Base-by-base conservation (phyloP, 192 early-diverging fungal species). In the Coemansia sp. region DNA sequence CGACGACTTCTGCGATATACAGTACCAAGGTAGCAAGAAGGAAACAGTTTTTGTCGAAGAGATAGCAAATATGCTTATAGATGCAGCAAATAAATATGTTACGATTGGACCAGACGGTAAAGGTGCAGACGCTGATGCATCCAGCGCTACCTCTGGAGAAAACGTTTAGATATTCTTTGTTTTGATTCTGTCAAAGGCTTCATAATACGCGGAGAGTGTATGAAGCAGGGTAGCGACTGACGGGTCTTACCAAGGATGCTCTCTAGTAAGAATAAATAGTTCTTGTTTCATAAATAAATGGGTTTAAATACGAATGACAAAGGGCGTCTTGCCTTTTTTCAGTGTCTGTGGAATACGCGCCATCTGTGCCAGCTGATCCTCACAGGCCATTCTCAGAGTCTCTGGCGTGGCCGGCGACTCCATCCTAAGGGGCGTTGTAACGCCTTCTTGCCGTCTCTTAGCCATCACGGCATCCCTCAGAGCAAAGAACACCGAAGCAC, bases 331-430 rank as follows among this genome's bases (percentile, higher is more conserved):
- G 35, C 81, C 81, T 8, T 73, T 60, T 41, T 70, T 72, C 50
- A 63, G 64, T 10, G 34, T 62, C 6, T 35, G n/a, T 0, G 81
- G 73, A 16, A 79, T 76, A 7, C 70, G 29, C 4, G 70, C 68
- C 51, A 68, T 19, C 24, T 81, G 73, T 2, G 81, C 83, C 63
- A 94, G 73, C 27, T 83, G 70, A 63, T 94, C 94, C 14, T 74
- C 85, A 67, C 92, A 93, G 3, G 89, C 85, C 70, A 89, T 50
- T 37, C 93, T 79, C 62, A 95, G 88, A 16, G 82, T 70, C 73
- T 95, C 94, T 0, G 91, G 78, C 1, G 93, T 95, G 6, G 92
- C 93, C 29, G 94, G 94, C 9, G 85, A 87, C 51, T 88, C 85
- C 69, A 95, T 51, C 51, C 85, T 75, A 66, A 94, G 75, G 44